Base-by-base conservation (phyloP, 1,284 basidiomycete genomes). In the Cutaneotrichosporon cavernicola region DNA sequence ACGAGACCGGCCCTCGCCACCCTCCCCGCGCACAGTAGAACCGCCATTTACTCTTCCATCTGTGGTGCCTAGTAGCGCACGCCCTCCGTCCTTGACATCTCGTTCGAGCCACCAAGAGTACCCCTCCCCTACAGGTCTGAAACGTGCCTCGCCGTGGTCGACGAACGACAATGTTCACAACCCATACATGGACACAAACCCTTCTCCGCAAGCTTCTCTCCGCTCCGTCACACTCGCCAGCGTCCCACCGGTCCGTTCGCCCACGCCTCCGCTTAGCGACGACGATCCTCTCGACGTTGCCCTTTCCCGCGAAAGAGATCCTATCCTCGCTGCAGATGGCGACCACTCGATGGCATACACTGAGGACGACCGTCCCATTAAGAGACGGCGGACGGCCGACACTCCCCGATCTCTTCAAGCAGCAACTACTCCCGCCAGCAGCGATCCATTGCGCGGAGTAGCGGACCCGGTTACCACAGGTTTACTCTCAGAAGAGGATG, bases 381-480 rank as follows among this genome's bases (percentile, higher is more conserved):
- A 46, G 18, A 46, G 18, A 9, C 43, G 43, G 6, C 43, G 43
- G 43, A 46, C 43, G 16, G 6, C 18, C 6, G 43, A 46, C 18
- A 8, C 16, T 4, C 43, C 7, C 6, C 43, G 43, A n/a, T 46
- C 43, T n/a, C 43, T 46, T 18, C 43, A 46, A n/a, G 18, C 43
- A 10, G 49, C 22, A 31, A 57, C 57, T 26, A 57, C 64, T 21
- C 63, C 56, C 18, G 63, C 63, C 26, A 49, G 55, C 22, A 59
- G 58, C 16, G 63, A 65, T 21, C 55, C 63, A 16, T 31, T 63
- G 21, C 55, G 46, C 10, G 26, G 50, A 43, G 30, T 43, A 3
- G 52, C 49, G 5, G 72, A 73, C 52, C 68, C 71, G 0, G 60
- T 75, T 14, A 57, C 59, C 4, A 47, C 64, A 18, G 72, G 72